Percentiles rank a stretch among this genome's conserved stretches.
Evolutionary conservation across 257 asterid genomes (phyloP).

Genomic region (Ligustrum vulgare): DNA sequence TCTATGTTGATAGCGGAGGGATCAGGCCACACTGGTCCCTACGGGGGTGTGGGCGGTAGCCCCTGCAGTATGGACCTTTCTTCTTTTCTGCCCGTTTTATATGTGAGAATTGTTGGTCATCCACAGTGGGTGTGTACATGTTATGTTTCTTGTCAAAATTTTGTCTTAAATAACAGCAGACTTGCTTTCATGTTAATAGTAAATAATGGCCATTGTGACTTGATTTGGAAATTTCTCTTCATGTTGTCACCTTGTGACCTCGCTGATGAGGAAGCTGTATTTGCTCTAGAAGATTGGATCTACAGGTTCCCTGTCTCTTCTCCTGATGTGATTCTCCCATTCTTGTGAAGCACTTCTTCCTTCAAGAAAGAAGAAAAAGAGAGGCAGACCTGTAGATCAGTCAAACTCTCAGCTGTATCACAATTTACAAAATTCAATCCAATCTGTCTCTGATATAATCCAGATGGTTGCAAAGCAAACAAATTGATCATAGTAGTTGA

Average conservation of each 20-base stretch:
- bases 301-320: slow-evolving; percentile 53
- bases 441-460: slow-evolving; percentile 52
- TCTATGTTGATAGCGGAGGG: too few species aligned
- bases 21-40: too few species aligned
- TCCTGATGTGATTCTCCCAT: slow-evolving; percentile 58
- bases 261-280: slow-evolving; percentile 52
- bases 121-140: not conserved
- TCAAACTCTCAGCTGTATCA: slow-evolving; percentile 38
- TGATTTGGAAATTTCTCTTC: not conserved
- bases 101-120: not conserved
- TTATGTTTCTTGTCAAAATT: not conserved
- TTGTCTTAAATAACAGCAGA: not conserved
- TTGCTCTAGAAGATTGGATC: slow-evolving; percentile 51
- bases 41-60: too few species aligned
- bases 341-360: slow-evolving; percentile 67
- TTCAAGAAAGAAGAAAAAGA: slow-evolving; percentile 91
- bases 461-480: slow-evolving; percentile 47
- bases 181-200: not conserved
- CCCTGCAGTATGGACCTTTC: too few species aligned
- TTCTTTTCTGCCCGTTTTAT: too few species aligned
- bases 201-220: not conserved
- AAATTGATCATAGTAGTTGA: slow-evolving; percentile 27
- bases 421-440: slow-evolving; percentile 56
- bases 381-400: slow-evolving; percentile 63
- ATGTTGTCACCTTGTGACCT: slow-evolving; percentile 60